Conservation (phyloP, 306 rosid species). For the Vigna reflexopilosa region DNA sequence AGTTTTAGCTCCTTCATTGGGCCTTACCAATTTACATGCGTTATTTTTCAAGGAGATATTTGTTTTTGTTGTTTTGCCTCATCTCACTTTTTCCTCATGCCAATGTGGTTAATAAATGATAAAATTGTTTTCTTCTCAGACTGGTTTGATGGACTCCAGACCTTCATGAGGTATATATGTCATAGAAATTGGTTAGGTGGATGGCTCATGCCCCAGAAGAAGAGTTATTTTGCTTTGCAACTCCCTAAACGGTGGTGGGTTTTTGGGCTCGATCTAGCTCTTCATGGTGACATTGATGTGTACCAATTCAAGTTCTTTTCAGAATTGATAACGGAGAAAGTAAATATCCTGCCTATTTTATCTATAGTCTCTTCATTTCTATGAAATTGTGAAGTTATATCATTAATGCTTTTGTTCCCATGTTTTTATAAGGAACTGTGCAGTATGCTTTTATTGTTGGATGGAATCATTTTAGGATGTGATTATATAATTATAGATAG, state of each 20-base stretch:
- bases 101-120: neutral
- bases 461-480: neutral
- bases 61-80: constrained; percentile 18
- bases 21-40: constrained; percentile 27
- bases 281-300: constrained; percentile 93
- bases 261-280: constrained; percentile 95
- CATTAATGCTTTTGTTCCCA: neutral
- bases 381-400: constrained; percentile 26
- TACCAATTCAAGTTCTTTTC: constrained; percentile 97
- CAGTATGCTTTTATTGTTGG: neutral
- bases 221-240: constrained; percentile 96
- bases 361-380: constrained; percentile 8
- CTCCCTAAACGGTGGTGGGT: constrained; percentile 98
- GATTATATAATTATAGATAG: neutral
- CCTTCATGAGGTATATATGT: constrained; percentile 95
- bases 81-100: neutral
- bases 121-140: constrained; percentile 59
- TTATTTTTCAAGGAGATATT: constrained; percentile 30
- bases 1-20: constrained; percentile 43
- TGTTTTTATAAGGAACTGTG: neutral
- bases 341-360: constrained; percentile 44
- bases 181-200: constrained; percentile 99
- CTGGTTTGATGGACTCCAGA: constrained; percentile 98
- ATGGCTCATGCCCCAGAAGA: constrained; percentile 97
- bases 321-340: constrained; percentile 77